Percentiles rank a stretch among this genome's conserved stretches.
These are phyloP conservation scores for Ascochyta viciae-villosae DNA, from an alignment of 2,329 filamentous ascomycete species.

Conservation along the genomic window DNA sequence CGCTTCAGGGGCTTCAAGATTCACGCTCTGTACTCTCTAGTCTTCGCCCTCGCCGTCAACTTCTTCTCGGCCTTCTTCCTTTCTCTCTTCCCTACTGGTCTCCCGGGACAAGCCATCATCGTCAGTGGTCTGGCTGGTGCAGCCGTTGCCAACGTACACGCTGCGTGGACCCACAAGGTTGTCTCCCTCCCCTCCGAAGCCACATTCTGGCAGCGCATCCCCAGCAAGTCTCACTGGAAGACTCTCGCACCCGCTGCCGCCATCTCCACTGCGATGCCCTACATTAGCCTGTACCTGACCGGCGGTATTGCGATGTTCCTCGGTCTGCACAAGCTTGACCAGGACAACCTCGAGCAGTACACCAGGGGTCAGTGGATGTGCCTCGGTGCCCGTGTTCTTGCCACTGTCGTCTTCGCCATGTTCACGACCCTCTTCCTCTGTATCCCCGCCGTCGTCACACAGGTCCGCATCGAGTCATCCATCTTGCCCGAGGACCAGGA, in stretches of 20 bases:
- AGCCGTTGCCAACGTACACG: conserved; percentile 70
- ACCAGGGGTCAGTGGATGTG: conserved; percentile 42
- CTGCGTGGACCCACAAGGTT: conserved; percentile 86
- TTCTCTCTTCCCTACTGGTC: conserved; percentile 54
- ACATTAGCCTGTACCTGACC: conserved; percentile 60
- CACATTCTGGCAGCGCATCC: conserved; percentile 70
- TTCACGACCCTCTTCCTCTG: conserved; percentile 71
- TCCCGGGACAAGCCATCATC: conserved; percentile 58
- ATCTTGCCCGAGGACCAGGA: conserved; percentile 82
- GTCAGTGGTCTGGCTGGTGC: conserved; percentile 66
- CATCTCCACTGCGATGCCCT: conserved; percentile 65
- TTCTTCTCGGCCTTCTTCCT: conserved; percentile 44
- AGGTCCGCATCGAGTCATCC: conserved; percentile 85
- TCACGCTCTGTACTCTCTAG: conserved; percentile 50
- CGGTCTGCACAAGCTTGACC: conserved; percentile 44
- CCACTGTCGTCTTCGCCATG: conserved; percentile 48
- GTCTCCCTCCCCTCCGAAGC: conserved; percentile 73
- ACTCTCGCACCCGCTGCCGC: conserved; percentile 73
- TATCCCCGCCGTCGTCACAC: conserved; percentile 78
- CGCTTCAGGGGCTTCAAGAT: conserved; percentile 72
- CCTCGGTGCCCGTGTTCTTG: conserved; percentile 53
- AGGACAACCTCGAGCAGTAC: conserved; percentile 44
- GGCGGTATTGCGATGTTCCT: conserved; percentile 52
- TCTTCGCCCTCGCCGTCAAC: conserved; percentile 36
- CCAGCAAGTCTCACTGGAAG: conserved; percentile 69